phyloP scores from a whole-genome alignment of 208 protist genomes.

The Leishmania gerbilli region DNA sequence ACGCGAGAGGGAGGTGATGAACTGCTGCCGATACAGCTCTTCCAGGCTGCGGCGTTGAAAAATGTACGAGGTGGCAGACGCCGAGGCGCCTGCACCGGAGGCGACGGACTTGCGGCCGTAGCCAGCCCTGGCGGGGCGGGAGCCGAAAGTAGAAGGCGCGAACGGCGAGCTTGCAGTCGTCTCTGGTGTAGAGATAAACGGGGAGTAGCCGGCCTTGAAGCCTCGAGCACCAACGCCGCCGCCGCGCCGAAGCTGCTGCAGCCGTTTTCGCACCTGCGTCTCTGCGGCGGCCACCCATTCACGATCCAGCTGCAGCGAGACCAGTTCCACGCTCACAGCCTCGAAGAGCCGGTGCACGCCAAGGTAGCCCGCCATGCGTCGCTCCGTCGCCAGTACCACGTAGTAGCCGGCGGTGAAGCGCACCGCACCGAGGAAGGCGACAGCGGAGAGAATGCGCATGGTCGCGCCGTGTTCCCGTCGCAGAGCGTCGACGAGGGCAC shows the following conservation, averaged over 20 bases:
- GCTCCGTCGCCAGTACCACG: constrained; percentile 85
- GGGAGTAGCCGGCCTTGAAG: neutral
- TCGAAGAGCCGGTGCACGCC: constrained; percentile 91
- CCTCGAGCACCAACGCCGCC: neutral
- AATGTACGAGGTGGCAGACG: constrained; percentile 20
- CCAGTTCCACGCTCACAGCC: constrained; percentile 70
- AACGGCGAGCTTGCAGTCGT: neutral
- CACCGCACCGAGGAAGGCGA: constrained; percentile 83
- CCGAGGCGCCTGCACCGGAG: neutral
- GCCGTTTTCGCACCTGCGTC: constrained; percentile 1
- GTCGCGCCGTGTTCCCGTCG: constrained; percentile 26
- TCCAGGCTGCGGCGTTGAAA: constrained; percentile 38
- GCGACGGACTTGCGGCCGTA: neutral
- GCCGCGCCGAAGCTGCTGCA: neutral
- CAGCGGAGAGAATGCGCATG: constrained; percentile 26
- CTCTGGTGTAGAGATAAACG: neutral
- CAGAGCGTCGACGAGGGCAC: constrained; percentile 35
- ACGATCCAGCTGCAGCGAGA: constrained; percentile 41
- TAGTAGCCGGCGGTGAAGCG: constrained; percentile 95
- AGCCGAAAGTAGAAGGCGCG: neutral
- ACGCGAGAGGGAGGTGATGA: constrained; percentile 55
- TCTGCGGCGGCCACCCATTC: constrained; percentile 19
- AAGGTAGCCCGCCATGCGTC: constrained; percentile 80
- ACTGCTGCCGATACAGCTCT: constrained; percentile 75
- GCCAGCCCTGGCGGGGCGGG: neutral